Evolutionary conservation across 169 alveolate genomes (phyloP), one percentile per base, ranked within the genome.

Genomic region (Babesia ovata): DNA sequence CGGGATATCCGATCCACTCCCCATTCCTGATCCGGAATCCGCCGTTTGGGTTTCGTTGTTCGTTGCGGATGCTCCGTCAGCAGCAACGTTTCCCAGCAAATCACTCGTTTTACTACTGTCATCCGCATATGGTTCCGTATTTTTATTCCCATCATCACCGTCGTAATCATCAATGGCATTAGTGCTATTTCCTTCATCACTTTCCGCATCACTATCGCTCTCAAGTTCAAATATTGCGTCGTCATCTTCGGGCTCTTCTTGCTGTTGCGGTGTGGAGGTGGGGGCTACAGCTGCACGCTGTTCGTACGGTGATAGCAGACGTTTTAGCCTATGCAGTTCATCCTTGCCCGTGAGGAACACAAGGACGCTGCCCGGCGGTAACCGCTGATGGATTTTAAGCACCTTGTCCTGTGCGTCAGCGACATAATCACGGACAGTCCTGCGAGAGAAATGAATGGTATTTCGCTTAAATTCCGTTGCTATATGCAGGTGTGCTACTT

Each of bases 301-400:
- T 26, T 28, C 66, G 11, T 22, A 19, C 22, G 90, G 84, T 21
- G 87, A 84, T 48, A 98, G 86, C 79, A 87, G 52, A 61, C 73
- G 83, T 56, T 95, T 93, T 45, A 97, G 90, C 33, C 86, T 92
- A 70, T 91, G 81, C 75, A 97, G 96, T 82, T 97, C 99, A 59
- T 93, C 94, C 79, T 97, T 94, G 8, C 99, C 99, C 22, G 99
- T 96, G 53, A 97, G 86, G 92, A 98, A 98, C 24, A 97, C 98
- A 60, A 98, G 89, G 45, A 98, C 95, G 63, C 98, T 97, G n/a
- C 99, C 99, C 50, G 95, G 94, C 14, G 99, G 99, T 56, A 98
- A 91, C 59, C 88, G 91, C 58, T 85, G 87, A 92, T 96, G 98
- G 33, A 96, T 95, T 75, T 96, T 94, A 22, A 91, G 63, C 63